Evolutionary conservation across 2,329 filamentous ascomycete genomes (phyloP), one percentile per base, ranked within the genome.

Genomic region (Saccharata proteae): DNA sequence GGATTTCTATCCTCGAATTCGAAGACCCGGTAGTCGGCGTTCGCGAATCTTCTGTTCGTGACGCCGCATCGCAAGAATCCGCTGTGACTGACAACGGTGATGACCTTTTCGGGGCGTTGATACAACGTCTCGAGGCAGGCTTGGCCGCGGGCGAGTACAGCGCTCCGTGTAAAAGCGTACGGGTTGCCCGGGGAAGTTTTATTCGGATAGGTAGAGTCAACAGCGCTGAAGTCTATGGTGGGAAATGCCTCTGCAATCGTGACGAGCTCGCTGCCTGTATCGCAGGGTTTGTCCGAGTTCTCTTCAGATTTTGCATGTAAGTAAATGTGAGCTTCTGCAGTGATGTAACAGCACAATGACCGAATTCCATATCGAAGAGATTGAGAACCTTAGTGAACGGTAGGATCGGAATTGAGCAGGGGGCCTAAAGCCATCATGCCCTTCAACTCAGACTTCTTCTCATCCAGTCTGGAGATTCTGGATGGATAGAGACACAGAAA

Each of bases 1-100:
- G 44, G 9, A 56, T 65, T 40, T 54, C 52, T 30, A 61, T 54
- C 52, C 2, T 51, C 59, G 40, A 74, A 72, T 12, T 70, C 63
- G n/a, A n/a, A n/a, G n/a, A n/a, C n/a, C n/a, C n/a, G n/a, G n/a
- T n/a, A n/a, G 43, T 80, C 75, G 8, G 67, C 69, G 39, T 79
- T 79, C 46, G 65, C 68, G 35, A 53, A 60, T 32, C 49, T 43
- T 14, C 49, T 45, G 24, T 71, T 67, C 6, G 61, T 64, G 6
- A 79, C 64, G 6, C 64, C 71, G 3, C 60, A 48, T n/a, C 74
- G 57, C 38, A 80, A 43, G 47, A 79, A 80, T 0, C 66, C 72
- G 2, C 74, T 72, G 52, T 80, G 75, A 2, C 69, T 70, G 4
- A 80, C 73, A 0, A 80, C 74, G 7, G 75, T 61, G 32, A 80